These are phyloP conservation scores for Leishmania tarentolae DNA, from an alignment of 208 protist genomes.

Conservation along the genomic window DNA sequence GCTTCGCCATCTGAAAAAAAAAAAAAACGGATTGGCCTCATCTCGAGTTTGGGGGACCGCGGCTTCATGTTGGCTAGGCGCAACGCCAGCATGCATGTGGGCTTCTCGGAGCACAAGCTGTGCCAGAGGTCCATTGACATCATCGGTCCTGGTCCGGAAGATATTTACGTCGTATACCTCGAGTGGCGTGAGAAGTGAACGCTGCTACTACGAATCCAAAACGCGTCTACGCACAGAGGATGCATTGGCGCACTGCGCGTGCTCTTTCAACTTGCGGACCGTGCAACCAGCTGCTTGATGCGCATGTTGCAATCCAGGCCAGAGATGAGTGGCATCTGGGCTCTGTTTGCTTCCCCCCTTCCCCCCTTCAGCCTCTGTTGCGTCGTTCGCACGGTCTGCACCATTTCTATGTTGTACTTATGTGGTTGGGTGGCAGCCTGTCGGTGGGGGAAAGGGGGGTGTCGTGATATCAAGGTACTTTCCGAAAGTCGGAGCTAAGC, in stretches of 20 bases:
- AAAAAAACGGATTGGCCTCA: conserved; percentile 32
- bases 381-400: background rate
- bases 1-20: conserved; percentile 50
- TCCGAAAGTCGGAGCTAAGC: background rate
- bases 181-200: conserved; percentile 58
- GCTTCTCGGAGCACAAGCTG: conserved; percentile 63
- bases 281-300: conserved; percentile 17
- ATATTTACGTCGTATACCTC: conserved; percentile 58
- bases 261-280: conserved; percentile 27
- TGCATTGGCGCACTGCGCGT: conserved; percentile 38
- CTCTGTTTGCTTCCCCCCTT: background rate
- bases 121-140: conserved; percentile 49
- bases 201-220: conserved; percentile 48
- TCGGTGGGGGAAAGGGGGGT: background rate
- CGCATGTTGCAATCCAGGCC: background rate
- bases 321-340: background rate
- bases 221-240: conserved; percentile 38
- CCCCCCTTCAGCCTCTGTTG: background rate
- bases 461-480: background rate
- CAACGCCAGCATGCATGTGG: conserved; percentile 41
- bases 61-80: conserved; percentile 57
- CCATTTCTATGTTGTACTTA: background rate
- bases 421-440: background rate
- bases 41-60: conserved; percentile 61
- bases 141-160: conserved; percentile 40